These are phyloP conservation scores for Boletales sp. DNA, from an alignment of 768 basidiomycete species.

Conservation along the genomic window DNA sequence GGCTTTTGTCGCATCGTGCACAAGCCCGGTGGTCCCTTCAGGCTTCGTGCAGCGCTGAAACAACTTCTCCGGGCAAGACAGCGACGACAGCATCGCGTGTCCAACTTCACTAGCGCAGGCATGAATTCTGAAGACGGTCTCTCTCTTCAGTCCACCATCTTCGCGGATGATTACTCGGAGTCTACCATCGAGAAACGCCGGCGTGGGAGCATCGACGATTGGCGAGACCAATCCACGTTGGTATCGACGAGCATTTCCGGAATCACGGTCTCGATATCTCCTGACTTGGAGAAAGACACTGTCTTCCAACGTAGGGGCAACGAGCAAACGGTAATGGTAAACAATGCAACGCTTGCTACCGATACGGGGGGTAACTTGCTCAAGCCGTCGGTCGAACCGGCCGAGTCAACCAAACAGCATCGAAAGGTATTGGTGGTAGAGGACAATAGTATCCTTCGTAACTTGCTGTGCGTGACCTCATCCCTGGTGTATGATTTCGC, in stretches of 20 bases:
- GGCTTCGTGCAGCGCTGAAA: slow-evolving; percentile 63
- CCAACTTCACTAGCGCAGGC: slow-evolving; percentile 15
- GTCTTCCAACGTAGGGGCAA: slow-evolving; percentile 13
- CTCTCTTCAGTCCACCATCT: slow-evolving; percentile 26
- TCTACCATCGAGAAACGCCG: slow-evolving; percentile 20
- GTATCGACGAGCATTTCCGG: slow-evolving; percentile 7
- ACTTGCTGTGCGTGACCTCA: slow-evolving; percentile 61
- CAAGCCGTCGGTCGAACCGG: slow-evolving; percentile 57
- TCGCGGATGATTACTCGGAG: slow-evolving; percentile 23
- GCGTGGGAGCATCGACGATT: slow-evolving; percentile 32
- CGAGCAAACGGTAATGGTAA: slow-evolving; percentile 8
- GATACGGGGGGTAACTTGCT: slow-evolving; percentile 66
- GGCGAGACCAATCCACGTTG: slow-evolving; percentile 18
- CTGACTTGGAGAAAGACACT: slow-evolving; percentile 30
- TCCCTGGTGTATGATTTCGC: slow-evolving; percentile 4
- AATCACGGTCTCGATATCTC: slow-evolving; percentile 15
- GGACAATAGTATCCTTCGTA: slow-evolving; percentile 84
- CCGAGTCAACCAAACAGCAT: slow-evolving; percentile 40
- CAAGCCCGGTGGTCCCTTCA: slow-evolving; percentile 85
- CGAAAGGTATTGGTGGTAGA: slow-evolving; percentile 82
- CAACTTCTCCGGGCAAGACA: slow-evolving; percentile 33
- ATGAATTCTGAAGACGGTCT: slow-evolving; percentile 23
- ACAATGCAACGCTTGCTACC: slow-evolving; percentile 46
- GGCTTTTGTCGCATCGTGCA: slow-evolving; percentile 86
- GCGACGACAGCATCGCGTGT: slow-evolving; percentile 25